Evolutionary conservation across 345 rosid species (phyloP), one percentile per base, ranked within the genome.

Genomic region (Stellera chamaejasme): DNA sequence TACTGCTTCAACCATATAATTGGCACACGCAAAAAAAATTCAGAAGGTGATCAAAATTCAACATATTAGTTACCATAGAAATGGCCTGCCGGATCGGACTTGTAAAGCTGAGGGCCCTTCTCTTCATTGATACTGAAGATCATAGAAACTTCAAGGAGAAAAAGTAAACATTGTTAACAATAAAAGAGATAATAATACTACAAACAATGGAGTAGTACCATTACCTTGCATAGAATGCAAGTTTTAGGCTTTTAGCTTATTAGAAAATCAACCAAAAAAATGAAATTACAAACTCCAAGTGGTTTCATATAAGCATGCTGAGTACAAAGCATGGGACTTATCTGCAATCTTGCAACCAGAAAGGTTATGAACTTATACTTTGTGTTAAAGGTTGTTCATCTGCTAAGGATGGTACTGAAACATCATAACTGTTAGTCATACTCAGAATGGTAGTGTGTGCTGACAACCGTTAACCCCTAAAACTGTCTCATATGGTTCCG

Each of bases 291-390:
- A 60, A 94, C 95, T 66, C 99, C 99, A 70, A 94, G 99, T 12
- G 99, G 97, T 77, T 97, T 85, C 99, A 90, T 94, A 69, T 94
- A 94, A 56, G 97, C 99, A 80, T 94, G 97, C 59, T 90, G 99
- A 54, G 99, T 94, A 63, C 90, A 94, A 55, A 94, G 23, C 85
- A 64, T 94, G 97, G 27, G 99, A 90, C 62, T 94, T 90, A 70
- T 94, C 97, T 0, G 99, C 96, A 74, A 94, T 83, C 99, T 97
- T 93, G 67, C 39, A 63, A 62, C 13, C 23, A n/a, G 32, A 27
- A 55, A 42, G 50, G 50, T 50, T 36, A 36, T 61, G 28, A 54
- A 13, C 6, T 8, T 47, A 48, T 55, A 26, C 50, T 42, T 43
- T 51, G 13, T 52, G 16, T 28, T 12, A 43, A 4, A 43, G 39